These are phyloP conservation scores for Carex kokanica DNA, from an alignment of 176 grass and related monocot species.

Conservation along the genomic window DNA sequence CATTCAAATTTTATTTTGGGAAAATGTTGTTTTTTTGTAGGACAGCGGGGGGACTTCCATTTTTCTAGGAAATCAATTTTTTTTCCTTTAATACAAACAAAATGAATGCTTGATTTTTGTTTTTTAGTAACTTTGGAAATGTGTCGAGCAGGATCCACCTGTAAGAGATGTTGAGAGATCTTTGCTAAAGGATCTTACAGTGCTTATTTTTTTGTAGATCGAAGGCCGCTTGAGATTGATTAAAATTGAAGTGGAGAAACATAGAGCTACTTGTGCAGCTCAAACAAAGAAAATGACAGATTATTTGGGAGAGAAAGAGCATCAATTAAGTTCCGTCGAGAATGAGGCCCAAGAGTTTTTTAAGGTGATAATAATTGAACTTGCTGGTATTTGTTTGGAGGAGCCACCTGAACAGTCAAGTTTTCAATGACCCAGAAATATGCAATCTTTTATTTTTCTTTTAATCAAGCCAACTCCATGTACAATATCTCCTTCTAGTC, in stretches of 20 bases:
- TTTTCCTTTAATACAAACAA: no score
- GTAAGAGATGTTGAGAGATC: neutral
- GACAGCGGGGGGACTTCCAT: neutral
- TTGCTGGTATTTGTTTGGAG: neutral
- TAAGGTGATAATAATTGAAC: slow-evolving; percentile 41
- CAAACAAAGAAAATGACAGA: slow-evolving; percentile 46
- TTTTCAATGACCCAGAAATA: neutral
- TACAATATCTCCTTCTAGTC: neutral
- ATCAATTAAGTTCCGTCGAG: slow-evolving; percentile 38
- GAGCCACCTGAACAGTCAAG: neutral
- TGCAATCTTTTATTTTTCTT: neutral
- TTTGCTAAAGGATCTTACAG: neutral
- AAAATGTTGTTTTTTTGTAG: neutral
- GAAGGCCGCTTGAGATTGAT: slow-evolving; percentile 32
- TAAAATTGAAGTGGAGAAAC: slow-evolving; percentile 42
- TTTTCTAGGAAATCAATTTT: neutral
- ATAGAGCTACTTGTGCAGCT: slow-evolving; percentile 40
- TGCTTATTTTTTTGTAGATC: slow-evolving; percentile 30
- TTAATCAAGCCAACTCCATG: neutral
- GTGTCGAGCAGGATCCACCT: neutral
- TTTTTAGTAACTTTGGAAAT: slow-evolving; percentile 9
- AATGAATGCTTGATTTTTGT: neutral
- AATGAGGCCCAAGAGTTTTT: slow-evolving; percentile 49
- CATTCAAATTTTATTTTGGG: neutral
- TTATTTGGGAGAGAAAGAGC: slow-evolving; percentile 39